Percentiles rank a stretch among this genome's conserved stretches.
Evolutionary conservation across 2,329 filamentous ascomycete species (phyloP).

Genomic region (Colletotrichum musae): DNA sequence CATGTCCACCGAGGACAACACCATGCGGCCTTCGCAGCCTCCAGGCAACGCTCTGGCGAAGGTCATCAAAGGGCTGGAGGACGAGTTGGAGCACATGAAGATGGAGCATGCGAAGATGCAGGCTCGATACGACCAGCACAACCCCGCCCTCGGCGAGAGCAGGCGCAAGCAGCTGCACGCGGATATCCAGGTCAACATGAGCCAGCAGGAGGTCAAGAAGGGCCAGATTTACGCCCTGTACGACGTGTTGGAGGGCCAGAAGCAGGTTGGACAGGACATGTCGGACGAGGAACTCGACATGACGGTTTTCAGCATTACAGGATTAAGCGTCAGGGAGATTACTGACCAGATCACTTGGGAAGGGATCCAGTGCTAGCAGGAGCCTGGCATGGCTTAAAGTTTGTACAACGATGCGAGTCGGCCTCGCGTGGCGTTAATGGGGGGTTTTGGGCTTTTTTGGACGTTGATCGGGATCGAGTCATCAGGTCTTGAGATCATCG

Average conservation of each 20-base stretch:
- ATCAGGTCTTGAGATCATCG: conserved; percentile 12
- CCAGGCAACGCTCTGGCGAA: conserved; percentile 82
- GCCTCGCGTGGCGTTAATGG: conserved; percentile 22
- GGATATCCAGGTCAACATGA: conserved; percentile 73
- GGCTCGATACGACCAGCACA: conserved; percentile 74
- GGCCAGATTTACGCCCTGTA: conserved; percentile 87
- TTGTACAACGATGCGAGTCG: conserved; percentile 15
- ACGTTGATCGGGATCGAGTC: conserved; percentile 2
- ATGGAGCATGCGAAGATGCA: conserved; percentile 76
- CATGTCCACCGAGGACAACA: conserved; percentile 67
- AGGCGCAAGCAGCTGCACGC: conserved; percentile 73
- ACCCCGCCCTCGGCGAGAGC: conserved; percentile 76
- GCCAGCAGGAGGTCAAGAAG: conserved; percentile 78
- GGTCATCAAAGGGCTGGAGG: conserved; percentile 86
- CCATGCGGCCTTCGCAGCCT: conserved; percentile 76
- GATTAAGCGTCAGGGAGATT: conserved; percentile 60
- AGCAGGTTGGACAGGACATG: conserved; percentile 74
- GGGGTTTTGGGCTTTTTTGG: conserved; percentile 15
- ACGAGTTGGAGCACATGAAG: conserved; percentile 84
- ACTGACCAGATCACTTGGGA: conserved; percentile 60
- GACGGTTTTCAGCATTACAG: conserved; percentile 71
- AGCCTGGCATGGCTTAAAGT: conserved; percentile 10
- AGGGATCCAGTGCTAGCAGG: conserved; percentile 50
- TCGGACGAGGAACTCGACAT: conserved; percentile 74
- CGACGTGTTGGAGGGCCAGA: conserved; percentile 87